These are phyloP conservation scores for Falciphora oryzae DNA, from an alignment of 2,329 filamentous ascomycete species.

Conservation along the genomic window DNA sequence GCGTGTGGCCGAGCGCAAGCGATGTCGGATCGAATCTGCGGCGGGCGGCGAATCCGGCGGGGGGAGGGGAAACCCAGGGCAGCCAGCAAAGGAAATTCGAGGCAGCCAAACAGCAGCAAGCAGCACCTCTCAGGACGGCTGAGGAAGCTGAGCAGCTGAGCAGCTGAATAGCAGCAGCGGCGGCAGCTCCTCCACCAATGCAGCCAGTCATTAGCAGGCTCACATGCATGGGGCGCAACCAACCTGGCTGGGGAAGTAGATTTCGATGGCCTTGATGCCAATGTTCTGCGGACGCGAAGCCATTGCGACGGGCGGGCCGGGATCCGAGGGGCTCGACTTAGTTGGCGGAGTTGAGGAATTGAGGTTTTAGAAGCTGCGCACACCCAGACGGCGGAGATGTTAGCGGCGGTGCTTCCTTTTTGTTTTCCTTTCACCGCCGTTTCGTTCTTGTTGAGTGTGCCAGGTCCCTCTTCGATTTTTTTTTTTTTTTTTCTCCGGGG, in stretches of 20 bases:
- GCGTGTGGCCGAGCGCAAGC: background rate
- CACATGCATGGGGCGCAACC: slow-evolving; percentile 24
- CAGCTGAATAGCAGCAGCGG: background rate
- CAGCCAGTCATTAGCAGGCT: background rate
- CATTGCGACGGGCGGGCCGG: slow-evolving; percentile 42
- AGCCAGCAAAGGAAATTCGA: background rate
- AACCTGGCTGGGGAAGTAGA: slow-evolving; percentile 84
- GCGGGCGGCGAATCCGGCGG: too few relatives aligned
- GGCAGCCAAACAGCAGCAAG: too few relatives aligned
- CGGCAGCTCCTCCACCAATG: background rate
- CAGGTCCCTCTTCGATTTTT: background rate
- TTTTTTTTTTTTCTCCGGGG: background rate
- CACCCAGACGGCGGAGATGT: background rate
- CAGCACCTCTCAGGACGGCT: too few relatives aligned
- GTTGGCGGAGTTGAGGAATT: background rate
- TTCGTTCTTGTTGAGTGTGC: background rate
- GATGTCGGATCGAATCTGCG: slow-evolving; percentile 3
- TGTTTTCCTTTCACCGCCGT: slow-evolving; percentile 7
- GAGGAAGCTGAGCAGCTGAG: background rate
- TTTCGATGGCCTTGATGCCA: slow-evolving; percentile 88
- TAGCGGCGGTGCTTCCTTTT: background rate
- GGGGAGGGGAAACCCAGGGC: too few relatives aligned
- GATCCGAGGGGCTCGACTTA: background rate
- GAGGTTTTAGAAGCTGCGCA: background rate
- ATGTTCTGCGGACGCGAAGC: slow-evolving; percentile 76